Conservation (phyloP, 2,329 filamentous ascomycete species). For the Colletotrichum filicis region DNA sequence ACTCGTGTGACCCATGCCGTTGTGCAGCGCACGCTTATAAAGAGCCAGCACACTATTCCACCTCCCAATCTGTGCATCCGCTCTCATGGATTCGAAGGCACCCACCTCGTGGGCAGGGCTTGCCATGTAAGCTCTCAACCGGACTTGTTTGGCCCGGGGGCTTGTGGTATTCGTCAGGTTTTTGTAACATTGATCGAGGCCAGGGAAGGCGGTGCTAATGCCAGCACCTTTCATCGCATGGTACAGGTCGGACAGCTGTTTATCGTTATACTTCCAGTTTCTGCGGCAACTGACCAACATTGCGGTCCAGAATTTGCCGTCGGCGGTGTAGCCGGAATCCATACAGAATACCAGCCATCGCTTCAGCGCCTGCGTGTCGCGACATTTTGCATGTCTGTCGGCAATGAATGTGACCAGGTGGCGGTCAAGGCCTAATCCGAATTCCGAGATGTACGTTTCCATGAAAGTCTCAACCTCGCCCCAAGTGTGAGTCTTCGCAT, state of each 20-base stretch:
- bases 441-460: slow-evolving; percentile 46
- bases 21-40: slow-evolving; percentile 49
- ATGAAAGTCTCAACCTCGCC: slow-evolving; percentile 53
- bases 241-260: slow-evolving; percentile 48
- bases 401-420: slow-evolving; percentile 55
- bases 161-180: slow-evolving; percentile 8
- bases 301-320: slow-evolving; percentile 51
- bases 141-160: slow-evolving; percentile 35
- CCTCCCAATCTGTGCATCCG: slow-evolving; percentile 45
- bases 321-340: slow-evolving; percentile 46
- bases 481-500: slow-evolving; percentile 49
- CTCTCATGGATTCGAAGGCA: slow-evolving; percentile 53
- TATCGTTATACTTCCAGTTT: slow-evolving; percentile 50
- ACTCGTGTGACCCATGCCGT: slow-evolving; percentile 49
- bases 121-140: slow-evolving; percentile 20
- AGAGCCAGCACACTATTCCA: slow-evolving; percentile 47
- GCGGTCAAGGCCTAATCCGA: slow-evolving; percentile 48
- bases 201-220: slow-evolving; percentile 28
- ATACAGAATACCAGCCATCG: slow-evolving; percentile 54
- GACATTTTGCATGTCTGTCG: slow-evolving; percentile 52
- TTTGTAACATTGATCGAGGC: slow-evolving; percentile 26
- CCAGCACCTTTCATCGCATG: slow-evolving; percentile 43
- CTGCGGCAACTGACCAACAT: slow-evolving; percentile 50
- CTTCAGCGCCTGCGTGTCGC: slow-evolving; percentile 50
- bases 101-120: slow-evolving; percentile 44